A percentile compares a stretch with the other conserved stretches of the same genome.
Evolutionary conservation across 768 basidiomycete genomes (phyloP).

Genomic region (Tylopilus sp.): DNA sequence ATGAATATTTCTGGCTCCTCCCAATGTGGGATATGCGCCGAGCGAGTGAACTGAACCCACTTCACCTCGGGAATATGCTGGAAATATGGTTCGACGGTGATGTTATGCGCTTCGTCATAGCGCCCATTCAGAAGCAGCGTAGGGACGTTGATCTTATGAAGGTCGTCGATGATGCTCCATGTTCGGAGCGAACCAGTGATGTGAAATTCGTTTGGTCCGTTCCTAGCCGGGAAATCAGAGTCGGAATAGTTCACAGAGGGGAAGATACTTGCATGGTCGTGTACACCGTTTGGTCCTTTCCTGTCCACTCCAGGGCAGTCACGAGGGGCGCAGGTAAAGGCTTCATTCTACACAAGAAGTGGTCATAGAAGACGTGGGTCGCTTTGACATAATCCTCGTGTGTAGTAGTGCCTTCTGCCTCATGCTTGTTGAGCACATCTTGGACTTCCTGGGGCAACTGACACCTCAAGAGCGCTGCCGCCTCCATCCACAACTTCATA

Average conservation of each 20-base stretch:
- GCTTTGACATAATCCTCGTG: constrained; percentile 45
- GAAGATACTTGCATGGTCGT: constrained; percentile 40
- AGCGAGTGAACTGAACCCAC: constrained; percentile 38
- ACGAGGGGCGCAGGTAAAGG: constrained; percentile 43
- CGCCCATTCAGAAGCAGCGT: constrained; percentile 37
- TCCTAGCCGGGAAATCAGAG: constrained; percentile 24
- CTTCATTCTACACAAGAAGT: constrained; percentile 42
- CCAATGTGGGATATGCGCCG: constrained; percentile 34
- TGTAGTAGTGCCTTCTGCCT: constrained; percentile 42
- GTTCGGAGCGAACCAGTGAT: constrained; percentile 32
- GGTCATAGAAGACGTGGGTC: constrained; percentile 39
- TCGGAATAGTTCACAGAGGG: not conserved
- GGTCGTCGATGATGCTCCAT: constrained; percentile 34
- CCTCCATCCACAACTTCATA: constrained; percentile 41
- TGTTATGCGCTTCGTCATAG: constrained; percentile 36
- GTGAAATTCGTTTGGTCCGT: constrained; percentile 39
- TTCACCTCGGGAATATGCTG: constrained; percentile 29
- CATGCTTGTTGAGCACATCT: constrained; percentile 42
- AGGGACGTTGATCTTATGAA: constrained; percentile 32
- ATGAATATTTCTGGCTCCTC: constrained; percentile 38
- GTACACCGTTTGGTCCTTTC: constrained; percentile 47
- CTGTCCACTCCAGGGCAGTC: constrained; percentile 31
- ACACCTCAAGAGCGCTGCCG: constrained; percentile 27
- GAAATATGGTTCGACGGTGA: constrained; percentile 33
- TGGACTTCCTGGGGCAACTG: constrained; percentile 41